Base-by-base conservation (phyloP, 2,329 filamentous ascomycete species). In the Sporothrix pseudoabietina region DNA sequence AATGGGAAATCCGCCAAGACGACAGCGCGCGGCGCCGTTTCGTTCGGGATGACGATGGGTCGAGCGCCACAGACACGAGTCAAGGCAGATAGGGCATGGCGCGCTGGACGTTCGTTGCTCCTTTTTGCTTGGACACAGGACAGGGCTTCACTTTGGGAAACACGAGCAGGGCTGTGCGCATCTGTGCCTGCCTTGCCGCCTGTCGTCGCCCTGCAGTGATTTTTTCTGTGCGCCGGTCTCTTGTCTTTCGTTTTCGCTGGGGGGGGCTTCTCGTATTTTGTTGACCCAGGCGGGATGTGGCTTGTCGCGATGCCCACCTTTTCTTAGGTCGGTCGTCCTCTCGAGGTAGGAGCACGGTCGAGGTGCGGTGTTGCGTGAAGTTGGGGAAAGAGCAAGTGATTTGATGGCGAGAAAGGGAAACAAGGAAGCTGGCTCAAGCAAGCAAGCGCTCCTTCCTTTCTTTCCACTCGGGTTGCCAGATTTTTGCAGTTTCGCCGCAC, bases 151-250 rank as follows among this genome's bases (percentile, higher is more conserved):
- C 52, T 44, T 44, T 44, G 52, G 35, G 35, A 70, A 47, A 70
- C 68, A 70, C 68, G 68, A 70, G 68, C 68, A 57, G 68, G 68
- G 68, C 66, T 70, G 68, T 47, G 68, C 44, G 49, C 30, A n/a
- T 69, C 16, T 22, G 61, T 47, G 39, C 39, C 61, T 47, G 61
- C 61, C 22, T 32, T 69, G 44, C 12, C 65, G 65, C 39, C 44
- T 30, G 65, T 26, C 12, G 61, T 47, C 12, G 61, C 26, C 35
- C 39, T 66, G 59, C 19, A 44, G 44, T 19, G 22, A 2, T 35
- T 41, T 14, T 39, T 69, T 69, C 47, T 47, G 61, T 44, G n/a
- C 39, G 39, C 61, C n/a, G n/a, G 35, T 66, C 5, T 19, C 4
- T 61, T 32, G 54, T 32, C 7, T 16, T 49, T 49, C 14, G 44